These are phyloP conservation scores for Scheffersomyces ergatensis DNA, from an alignment of 805 yeast genomes.

Conservation along the genomic window DNA sequence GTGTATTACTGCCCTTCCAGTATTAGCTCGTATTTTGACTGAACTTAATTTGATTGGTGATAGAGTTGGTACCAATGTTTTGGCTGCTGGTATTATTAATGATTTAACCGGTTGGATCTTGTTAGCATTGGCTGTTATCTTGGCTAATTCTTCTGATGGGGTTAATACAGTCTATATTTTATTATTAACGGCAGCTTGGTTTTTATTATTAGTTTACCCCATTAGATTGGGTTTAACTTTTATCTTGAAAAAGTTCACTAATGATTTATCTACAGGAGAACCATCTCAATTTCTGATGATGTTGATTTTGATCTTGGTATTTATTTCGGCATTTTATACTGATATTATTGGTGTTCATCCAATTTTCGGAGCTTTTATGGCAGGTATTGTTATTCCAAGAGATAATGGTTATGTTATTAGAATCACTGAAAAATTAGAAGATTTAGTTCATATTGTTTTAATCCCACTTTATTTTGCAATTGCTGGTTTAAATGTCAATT, in stretches of 20 bases:
- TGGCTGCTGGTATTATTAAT: constrained; percentile 80
- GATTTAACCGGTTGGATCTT: constrained; percentile 82
- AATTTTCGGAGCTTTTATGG: constrained; percentile 80
- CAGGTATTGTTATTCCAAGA: constrained; percentile 73
- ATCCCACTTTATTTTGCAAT: constrained; percentile 79
- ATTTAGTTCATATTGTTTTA: constrained; percentile 65
- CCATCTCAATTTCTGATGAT: constrained; percentile 64
- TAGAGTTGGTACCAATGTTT: constrained; percentile 66
- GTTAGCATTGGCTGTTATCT: constrained; percentile 70
- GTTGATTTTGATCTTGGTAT: constrained; percentile 52
- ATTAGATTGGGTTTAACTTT: constrained; percentile 48
- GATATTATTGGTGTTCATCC: constrained; percentile 86
- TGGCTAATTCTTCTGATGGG: constrained; percentile 71
- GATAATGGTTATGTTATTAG: constrained; percentile 70
- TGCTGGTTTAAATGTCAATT: constrained; percentile 70
- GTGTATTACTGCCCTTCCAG: constrained; percentile 86
- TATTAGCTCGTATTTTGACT: constrained; percentile 72
- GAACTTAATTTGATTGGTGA: constrained; percentile 70
- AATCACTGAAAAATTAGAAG: constrained; percentile 74
- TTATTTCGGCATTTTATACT: constrained; percentile 72
- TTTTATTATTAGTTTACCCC: constrained; percentile 56
- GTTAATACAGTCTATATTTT: constrained; percentile 69
- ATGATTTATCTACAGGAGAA: constrained; percentile 55
- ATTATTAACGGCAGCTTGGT: constrained; percentile 68
- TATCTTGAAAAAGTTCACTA: constrained; percentile 44